Conservation (phyloP, 805 yeast genomes). For the Ogataea nonfermentans region DNA sequence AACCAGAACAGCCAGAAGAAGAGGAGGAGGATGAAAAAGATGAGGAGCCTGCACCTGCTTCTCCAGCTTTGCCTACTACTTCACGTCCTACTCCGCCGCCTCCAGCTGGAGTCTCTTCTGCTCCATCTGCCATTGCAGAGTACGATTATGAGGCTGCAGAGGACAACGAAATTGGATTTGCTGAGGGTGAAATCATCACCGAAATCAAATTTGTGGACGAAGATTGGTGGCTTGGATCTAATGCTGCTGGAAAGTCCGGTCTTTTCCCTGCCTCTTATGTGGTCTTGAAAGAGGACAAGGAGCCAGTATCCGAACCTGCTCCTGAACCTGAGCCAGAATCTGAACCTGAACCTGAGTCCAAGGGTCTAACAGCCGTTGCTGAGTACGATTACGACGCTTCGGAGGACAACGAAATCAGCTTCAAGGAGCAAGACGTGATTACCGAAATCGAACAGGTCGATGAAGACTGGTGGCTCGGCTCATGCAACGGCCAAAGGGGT, state of each 20-base stretch:
- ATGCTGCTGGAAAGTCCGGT: conserved; percentile 44
- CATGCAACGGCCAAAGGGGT: conserved; percentile 71
- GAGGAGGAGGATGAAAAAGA: conserved; percentile 23
- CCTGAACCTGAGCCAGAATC: conserved; percentile 1
- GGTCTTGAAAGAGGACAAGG: conserved; percentile 30
- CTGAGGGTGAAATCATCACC: conserved; percentile 64
- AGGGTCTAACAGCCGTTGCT: conserved; percentile 54
- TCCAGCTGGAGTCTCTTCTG: conserved; percentile 15
- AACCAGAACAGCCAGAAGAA: conserved; percentile 14
- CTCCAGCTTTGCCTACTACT: conserved; percentile 28
- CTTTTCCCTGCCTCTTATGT: conserved; percentile 60
- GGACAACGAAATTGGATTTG: conserved; percentile 68
- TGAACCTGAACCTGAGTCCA: conserved; percentile 23
- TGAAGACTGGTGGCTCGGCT: conserved; percentile 98
- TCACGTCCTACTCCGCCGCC: conserved; percentile 22
- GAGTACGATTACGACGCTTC: conserved; percentile 82
- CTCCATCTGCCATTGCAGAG: conserved; percentile 65
- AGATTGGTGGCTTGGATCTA: conserved; percentile 61
- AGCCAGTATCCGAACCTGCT: conserved; percentile 20
- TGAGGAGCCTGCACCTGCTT: conserved; percentile 15
- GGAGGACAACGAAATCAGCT: conserved; percentile 87
- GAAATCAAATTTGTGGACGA: conserved; percentile 69
- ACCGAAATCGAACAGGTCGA: conserved; percentile 83
- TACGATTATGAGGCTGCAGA: conserved; percentile 78
- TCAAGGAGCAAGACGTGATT: conserved; percentile 80